phyloP scores from a whole-genome alignment of 2,329 filamentous ascomycete species.

The Fusarium subglutinans region DNA sequence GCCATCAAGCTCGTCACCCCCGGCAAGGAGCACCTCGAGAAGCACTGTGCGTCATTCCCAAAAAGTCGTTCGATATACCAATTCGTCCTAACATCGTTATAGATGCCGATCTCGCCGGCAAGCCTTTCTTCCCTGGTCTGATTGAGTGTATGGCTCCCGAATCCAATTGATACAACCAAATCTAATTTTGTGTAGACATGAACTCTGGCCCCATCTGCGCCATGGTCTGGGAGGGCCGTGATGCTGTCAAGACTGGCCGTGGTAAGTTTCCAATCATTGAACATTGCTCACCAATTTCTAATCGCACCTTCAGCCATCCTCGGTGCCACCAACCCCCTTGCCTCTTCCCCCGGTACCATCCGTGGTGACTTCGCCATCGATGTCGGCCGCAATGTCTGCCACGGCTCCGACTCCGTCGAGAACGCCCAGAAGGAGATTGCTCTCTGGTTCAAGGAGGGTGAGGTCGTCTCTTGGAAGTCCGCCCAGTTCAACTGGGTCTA shows the following conservation, averaged over 20 bases:
- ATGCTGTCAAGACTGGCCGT: slow-evolving; percentile 98
- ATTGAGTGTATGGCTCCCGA: slow-evolving; percentile 76
- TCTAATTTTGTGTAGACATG: slow-evolving; percentile 75
- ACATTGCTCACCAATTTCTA: slow-evolving; percentile 14
- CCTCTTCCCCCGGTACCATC: slow-evolving; percentile 96
- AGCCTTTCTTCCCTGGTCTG: slow-evolving; percentile 97
- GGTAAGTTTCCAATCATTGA: slow-evolving; percentile 60
- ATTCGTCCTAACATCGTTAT: slow-evolving; percentile 42
- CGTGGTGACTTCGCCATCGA: slow-evolving; percentile 89
- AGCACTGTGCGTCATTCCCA: slow-evolving; percentile 74
- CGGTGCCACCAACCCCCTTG: slow-evolving; percentile 98
- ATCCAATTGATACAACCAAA: neutral
- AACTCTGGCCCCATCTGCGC: slow-evolving; percentile 94
- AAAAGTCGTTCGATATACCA: slow-evolving; percentile 7
- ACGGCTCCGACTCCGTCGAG: slow-evolving; percentile 98
- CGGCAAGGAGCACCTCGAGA: slow-evolving; percentile 94
- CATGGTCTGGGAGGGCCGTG: slow-evolving; percentile 99
- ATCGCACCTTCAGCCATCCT: slow-evolving; percentile 72
- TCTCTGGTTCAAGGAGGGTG: slow-evolving; percentile 94
- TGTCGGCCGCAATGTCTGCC: slow-evolving; percentile 96
- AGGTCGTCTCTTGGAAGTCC: slow-evolving; percentile 86
- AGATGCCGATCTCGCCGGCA: slow-evolving; percentile 88
- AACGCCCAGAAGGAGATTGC: slow-evolving; percentile 99
- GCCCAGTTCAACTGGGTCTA: slow-evolving; percentile 94
- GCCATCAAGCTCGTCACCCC: slow-evolving; percentile 96